Percentiles rank a stretch among this genome's conserved stretches.
Conservation (phyloP, 2,329 filamentous ascomycete genomes). For the Corynespora cassiicola region DNA sequence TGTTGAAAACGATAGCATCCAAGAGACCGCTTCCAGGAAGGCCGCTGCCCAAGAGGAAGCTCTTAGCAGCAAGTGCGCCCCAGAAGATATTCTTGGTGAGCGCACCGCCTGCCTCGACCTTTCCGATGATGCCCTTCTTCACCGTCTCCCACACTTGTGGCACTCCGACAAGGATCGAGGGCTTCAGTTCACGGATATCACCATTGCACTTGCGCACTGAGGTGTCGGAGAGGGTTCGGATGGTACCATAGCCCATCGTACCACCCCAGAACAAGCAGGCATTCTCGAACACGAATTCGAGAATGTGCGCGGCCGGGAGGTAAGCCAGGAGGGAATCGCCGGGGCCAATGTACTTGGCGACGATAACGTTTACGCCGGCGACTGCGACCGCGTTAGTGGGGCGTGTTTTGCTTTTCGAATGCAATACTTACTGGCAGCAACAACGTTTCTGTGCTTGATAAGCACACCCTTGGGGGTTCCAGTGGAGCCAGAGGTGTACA, state of each 20-base stretch:
- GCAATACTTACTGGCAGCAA: conserved; percentile 73
- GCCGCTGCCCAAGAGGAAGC: conserved; percentile 64
- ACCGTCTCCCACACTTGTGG: conserved; percentile 97
- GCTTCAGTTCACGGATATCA: conserved; percentile 90
- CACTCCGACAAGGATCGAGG: conserved; percentile 90
- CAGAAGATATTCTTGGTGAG: conserved; percentile 81
- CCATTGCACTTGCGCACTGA: conserved; percentile 90
- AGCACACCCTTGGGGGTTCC: conserved; percentile 89
- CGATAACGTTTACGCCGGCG: conserved; percentile 78
- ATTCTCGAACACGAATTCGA: conserved; percentile 96
- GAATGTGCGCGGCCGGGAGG: conserved; percentile 91
- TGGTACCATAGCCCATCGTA: conserved; percentile 91
- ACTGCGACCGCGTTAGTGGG: conserved; percentile 49
- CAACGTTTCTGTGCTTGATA: conserved; percentile 79
- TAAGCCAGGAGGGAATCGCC: conserved; percentile 86
- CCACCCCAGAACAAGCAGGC: conserved; percentile 87
- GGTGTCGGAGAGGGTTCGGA: conserved; percentile 83
- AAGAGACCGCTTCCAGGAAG: conserved; percentile 73
- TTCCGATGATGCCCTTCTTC: conserved; percentile 87
- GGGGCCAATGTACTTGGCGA: conserved; percentile 78
- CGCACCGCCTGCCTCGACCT: conserved; percentile 75
- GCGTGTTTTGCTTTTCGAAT: background rate
- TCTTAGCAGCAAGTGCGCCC: conserved; percentile 67
- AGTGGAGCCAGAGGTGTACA: conserved; percentile 87
- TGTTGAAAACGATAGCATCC: conserved; percentile 87